These are phyloP conservation scores for Plectosphaerella sp. DNA, from an alignment of 2,329 filamentous ascomycete species.

Conservation along the genomic window DNA sequence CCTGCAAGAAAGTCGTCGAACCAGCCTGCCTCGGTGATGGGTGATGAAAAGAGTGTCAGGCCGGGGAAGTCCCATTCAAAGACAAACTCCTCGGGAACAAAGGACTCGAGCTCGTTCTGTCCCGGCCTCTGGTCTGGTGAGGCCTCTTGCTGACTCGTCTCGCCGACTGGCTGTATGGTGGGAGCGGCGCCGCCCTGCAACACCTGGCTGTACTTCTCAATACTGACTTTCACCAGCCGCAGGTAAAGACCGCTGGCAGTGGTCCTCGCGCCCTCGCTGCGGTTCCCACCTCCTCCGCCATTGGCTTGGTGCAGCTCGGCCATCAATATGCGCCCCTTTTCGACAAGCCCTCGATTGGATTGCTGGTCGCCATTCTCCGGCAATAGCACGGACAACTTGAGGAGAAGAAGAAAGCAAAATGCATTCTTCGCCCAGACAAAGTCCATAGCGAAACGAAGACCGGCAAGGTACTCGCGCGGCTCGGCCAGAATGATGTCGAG, in stretches of 20 bases:
- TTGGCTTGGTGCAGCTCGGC: slow-evolving; percentile 18
- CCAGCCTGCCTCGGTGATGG: slow-evolving; percentile 17
- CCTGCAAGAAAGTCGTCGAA: slow-evolving; percentile 18
- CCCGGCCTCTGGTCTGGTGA: slow-evolving; percentile 1
- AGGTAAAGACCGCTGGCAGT: slow-evolving; percentile 26
- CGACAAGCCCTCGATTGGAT: slow-evolving; percentile 10
- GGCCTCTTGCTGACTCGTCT: background rate
- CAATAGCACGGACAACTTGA: slow-evolving; percentile 46
- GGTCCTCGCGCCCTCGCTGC: slow-evolving; percentile 17
- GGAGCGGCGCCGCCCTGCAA: slow-evolving; percentile 3
- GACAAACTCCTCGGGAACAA: slow-evolving; percentile 49
- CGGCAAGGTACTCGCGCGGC: slow-evolving; percentile 40
- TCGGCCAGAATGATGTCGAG: slow-evolving; percentile 41
- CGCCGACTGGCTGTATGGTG: background rate
- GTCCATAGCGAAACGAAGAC: slow-evolving; percentile 49
- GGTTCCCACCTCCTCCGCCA: slow-evolving; percentile 2
- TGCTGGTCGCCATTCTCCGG: slow-evolving; percentile 25
- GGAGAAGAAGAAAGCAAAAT: slow-evolving; percentile 50
- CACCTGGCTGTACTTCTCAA: slow-evolving; percentile 15
- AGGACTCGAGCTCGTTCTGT: slow-evolving; percentile 45
- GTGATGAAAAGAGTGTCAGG: slow-evolving; percentile 34
- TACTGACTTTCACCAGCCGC: slow-evolving; percentile 16
- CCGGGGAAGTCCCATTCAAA: slow-evolving; percentile 56
- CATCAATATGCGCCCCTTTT: slow-evolving; percentile 13
- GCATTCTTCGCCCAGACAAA: slow-evolving; percentile 56